A percentile compares a stretch with the other conserved stretches of the same genome.
Evolutionary conservation across 805 yeast species (phyloP).

Genomic region (Ogataea neopini): DNA sequence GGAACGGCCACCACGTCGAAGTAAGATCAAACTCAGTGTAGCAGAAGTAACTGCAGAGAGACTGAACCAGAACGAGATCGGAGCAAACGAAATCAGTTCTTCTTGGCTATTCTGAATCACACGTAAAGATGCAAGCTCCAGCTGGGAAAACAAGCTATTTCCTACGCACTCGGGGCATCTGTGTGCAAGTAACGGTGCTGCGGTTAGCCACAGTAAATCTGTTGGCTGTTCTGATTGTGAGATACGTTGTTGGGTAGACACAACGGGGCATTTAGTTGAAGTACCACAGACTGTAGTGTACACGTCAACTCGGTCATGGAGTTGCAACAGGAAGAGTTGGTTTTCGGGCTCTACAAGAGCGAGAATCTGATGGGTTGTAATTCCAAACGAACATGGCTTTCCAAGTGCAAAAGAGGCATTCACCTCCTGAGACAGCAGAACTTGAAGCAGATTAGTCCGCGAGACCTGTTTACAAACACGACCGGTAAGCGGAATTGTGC

Average conservation of each 20-base stretch:
- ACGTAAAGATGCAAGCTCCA: constrained; percentile 7
- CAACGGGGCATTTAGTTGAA: constrained; percentile 12
- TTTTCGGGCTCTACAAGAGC: background rate
- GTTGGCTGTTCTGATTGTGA: background rate
- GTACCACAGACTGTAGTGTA: constrained; percentile 8
- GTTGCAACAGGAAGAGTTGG: background rate
- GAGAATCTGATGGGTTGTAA: constrained; percentile 9
- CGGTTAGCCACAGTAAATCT: constrained; percentile 12
- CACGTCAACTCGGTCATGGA: constrained; percentile 7
- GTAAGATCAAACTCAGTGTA: constrained; percentile 8
- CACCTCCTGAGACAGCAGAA: constrained; percentile 13
- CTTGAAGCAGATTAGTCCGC: constrained; percentile 10
- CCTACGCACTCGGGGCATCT: constrained; percentile 13
- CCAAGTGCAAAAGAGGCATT: constrained; percentile 16
- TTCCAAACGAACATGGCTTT: constrained; percentile 12
- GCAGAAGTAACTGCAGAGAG: constrained; percentile 9
- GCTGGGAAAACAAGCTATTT: background rate
- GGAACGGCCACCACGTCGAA: background rate
- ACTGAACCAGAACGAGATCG: constrained; percentile 12
- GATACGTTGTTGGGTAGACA: background rate
- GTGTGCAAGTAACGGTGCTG: constrained; percentile 19
- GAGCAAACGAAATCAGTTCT: background rate
- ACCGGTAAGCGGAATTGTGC: constrained; percentile 13
- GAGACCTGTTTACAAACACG: constrained; percentile 11
- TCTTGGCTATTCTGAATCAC: background rate